These are phyloP conservation scores for Amaranthus tricolor DNA, from an alignment of 179 eudicot genomes.

Conservation along the genomic window DNA sequence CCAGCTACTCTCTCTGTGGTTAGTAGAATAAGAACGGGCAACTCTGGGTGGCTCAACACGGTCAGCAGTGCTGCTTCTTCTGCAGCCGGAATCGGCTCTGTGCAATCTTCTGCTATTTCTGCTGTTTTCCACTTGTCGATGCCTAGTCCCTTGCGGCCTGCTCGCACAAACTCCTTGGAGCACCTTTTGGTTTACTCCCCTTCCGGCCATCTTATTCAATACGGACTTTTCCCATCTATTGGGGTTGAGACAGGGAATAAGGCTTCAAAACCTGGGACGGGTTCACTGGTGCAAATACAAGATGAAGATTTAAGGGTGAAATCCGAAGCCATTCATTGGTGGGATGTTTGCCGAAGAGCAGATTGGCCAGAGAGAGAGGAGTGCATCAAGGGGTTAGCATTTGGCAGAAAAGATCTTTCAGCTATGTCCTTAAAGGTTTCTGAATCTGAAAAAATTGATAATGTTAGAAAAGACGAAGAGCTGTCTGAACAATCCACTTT, in stretches of 20 bases:
- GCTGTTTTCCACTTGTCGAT: constrained; percentile 76
- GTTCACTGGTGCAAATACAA: constrained; percentile 49
- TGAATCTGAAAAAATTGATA: constrained; percentile 45
- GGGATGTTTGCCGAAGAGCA: constrained; percentile 98
- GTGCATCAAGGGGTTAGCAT: constrained; percentile 40
- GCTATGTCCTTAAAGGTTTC: constrained; percentile 40
- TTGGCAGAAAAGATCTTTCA: constrained; percentile 35
- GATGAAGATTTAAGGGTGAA: constrained; percentile 85
- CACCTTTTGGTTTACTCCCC: constrained; percentile 88
- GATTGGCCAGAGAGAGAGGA: constrained; percentile 96
- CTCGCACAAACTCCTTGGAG: constrained; percentile 55
- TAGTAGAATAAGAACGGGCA: constrained; percentile 78
- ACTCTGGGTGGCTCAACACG: constrained; percentile 89
- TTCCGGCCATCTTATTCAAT: constrained; percentile 80
- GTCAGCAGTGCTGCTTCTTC: constrained; percentile 96
- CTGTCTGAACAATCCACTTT: constrained; percentile 59
- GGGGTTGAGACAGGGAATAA: constrained; percentile 62
- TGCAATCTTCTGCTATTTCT: constrained; percentile 70
- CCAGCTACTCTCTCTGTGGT: constrained; percentile 78
- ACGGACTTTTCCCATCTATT: constrained; percentile 70
- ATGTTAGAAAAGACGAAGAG: constrained; percentile 40
- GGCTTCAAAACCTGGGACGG: constrained; percentile 44
- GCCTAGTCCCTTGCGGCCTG: constrained; percentile 32
- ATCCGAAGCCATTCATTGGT: constrained; percentile 79
- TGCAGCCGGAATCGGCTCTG: constrained; percentile 73